phyloP scores from a whole-genome alignment of 805 yeast genomes.

The Debaryomyces maramus region DNA sequence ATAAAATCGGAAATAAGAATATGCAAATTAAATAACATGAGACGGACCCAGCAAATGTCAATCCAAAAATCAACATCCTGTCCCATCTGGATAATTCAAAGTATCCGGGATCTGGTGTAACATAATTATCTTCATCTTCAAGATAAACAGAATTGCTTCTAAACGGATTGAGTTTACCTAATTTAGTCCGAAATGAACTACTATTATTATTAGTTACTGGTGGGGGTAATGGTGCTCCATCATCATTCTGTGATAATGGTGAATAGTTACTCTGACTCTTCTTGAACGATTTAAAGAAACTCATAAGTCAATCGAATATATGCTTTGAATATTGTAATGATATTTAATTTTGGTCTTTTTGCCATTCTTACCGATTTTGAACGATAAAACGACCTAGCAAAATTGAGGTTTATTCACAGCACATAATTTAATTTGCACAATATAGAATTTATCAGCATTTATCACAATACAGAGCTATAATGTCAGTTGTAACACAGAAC shows the following conservation, averaged over 20 bases:
- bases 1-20: slow-evolving; percentile 43
- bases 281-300: slow-evolving; percentile 37
- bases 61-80: slow-evolving; percentile 45
- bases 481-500: slow-evolving; percentile 12
- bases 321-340: too few species aligned
- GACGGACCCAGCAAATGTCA: slow-evolving; percentile 43
- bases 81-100: slow-evolving; percentile 48
- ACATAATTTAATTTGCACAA: too few species aligned
- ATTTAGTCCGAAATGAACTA: slow-evolving; percentile 26
- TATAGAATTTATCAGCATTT: too few species aligned
- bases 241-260: slow-evolving; percentile 35
- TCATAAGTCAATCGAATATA: too few species aligned
- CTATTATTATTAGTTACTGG: slow-evolving; percentile 32
- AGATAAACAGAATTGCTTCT: slow-evolving; percentile 35
- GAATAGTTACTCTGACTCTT: slow-evolving; percentile 20
- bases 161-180: slow-evolving; percentile 42
- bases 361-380: neutral
- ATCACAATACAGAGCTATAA: neutral
- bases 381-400: neutral
- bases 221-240: slow-evolving; percentile 36
- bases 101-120: slow-evolving; percentile 44
- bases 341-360: too few species aligned
- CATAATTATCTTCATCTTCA: slow-evolving; percentile 44
- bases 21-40: slow-evolving; percentile 44
- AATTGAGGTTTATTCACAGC: neutral